Conservation (phyloP, 2,329 filamentous ascomycete species). For the Fusarium multiceps region DNA sequence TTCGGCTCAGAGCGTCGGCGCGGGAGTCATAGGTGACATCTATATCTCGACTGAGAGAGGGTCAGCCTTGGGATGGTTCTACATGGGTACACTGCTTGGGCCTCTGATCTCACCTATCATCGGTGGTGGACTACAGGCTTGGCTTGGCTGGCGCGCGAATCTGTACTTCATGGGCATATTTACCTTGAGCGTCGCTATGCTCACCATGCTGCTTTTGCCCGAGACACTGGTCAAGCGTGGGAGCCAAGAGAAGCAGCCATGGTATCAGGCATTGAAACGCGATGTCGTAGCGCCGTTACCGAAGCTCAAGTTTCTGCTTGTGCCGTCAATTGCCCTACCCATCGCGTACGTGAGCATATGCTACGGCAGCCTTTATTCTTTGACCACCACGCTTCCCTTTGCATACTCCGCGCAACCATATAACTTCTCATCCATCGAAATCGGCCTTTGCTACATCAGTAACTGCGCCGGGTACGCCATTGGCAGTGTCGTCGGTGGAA, state of each 20-base stretch:
- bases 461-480: slow-evolving; percentile 5
- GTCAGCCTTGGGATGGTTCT: slow-evolving; percentile 17
- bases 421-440: slow-evolving; percentile 3
- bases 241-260: neutral
- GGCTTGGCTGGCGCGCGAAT: slow-evolving; percentile 2
- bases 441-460: slow-evolving; percentile 4
- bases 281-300: neutral
- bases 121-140: neutral
- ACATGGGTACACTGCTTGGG: slow-evolving; percentile 14
- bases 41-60: slow-evolving; percentile 18
- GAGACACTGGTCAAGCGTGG: neutral
- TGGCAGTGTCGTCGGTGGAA: neutral
- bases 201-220: neutral
- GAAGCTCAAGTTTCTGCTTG: neutral
- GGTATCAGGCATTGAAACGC: neutral
- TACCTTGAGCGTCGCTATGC: neutral
- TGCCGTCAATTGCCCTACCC: neutral
- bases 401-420: neutral
- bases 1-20: neutral
- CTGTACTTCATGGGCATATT: slow-evolving; percentile 5
- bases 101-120: slow-evolving; percentile 10
- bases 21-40: slow-evolving; percentile 16
- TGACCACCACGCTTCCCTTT: neutral
- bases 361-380: neutral
- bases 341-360: slow-evolving; percentile 6